Base-by-base conservation (phyloP, 768 basidiomycete genomes). In the Nidula microcarpa region DNA sequence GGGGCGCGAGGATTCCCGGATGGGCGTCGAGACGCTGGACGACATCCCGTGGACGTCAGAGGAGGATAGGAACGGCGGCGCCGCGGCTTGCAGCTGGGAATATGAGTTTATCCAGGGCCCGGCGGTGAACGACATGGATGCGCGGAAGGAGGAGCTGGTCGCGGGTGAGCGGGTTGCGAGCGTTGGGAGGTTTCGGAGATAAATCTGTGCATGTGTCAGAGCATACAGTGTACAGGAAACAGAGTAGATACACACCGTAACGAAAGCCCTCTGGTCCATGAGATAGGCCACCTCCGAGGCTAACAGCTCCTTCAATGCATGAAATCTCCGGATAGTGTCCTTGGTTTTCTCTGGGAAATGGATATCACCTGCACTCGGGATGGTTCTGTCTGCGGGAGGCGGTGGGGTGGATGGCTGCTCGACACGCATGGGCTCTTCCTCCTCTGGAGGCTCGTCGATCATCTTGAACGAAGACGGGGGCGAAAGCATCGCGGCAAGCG, bases 241-340 rank as follows among this genome's bases (percentile, higher is more conserved):
- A 51, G 35, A 47, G 53, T 48, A 50, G 55, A 55, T 11, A 69
- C 79, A 55, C 65, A 92, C 93, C 57, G 79, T 77, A 52, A 93
- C 88, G 43, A 98, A 77, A 7, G 80, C 80, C 55, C 84, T 81
- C 61, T 98, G 69, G 68, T 95, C 93, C 49, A 77, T 65, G 7
- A 94, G 77, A 66, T 98, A 98, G 6, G 84, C 83, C 16, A 83
- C 74, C 73, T 98, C 96, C 0, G 94, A 95, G 53, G 81, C 75
- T 23, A 98, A 77, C 39, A 98, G 74, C 69, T 98, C 96, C 58
- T 84, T 76, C 48, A 98, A 79, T 5, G 92, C 89, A 61, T 97
- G 87, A 57, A 80, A 86, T 52, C 73, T 77, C 47, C 83, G 66
- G 11, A 74, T 58, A 35, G 73, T 62, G 47, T 86, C 84, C 59